phyloP scores from a whole-genome alignment of 352 stramenopile species.

The Hyphochytrium catenoides region DNA sequence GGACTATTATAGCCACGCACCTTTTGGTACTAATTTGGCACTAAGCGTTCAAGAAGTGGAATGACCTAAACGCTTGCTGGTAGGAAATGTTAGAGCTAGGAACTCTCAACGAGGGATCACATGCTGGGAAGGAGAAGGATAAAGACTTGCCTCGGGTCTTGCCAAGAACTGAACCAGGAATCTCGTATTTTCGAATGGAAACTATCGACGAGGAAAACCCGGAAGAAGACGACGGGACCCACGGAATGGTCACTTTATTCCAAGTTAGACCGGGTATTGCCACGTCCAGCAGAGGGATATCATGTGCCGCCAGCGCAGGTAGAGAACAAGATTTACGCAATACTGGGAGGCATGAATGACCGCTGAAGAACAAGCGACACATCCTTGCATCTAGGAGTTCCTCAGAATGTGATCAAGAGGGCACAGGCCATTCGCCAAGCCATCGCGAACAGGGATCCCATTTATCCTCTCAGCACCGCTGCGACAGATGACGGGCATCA shows the following conservation, averaged over 20 bases:
- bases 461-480: too few species aligned
- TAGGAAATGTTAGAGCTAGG: conserved; percentile 33
- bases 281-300: conserved; percentile 35
- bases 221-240: conserved; percentile 5
- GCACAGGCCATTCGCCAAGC: too few species aligned
- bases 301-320: conserved; percentile 36
- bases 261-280: conserved; percentile 30
- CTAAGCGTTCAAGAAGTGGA: not conserved
- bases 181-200: conserved; percentile 9
- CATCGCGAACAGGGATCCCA: too few species aligned
- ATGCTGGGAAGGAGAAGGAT: not conserved
- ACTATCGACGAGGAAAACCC: conserved; percentile 1
- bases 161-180: conserved; percentile 24
- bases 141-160: conserved; percentile 13
- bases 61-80: conserved; percentile 4
- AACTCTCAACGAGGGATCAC: conserved; percentile 9
- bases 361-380: too few species aligned
- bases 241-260: conserved; percentile 19
- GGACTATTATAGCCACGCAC: conserved; percentile 48
- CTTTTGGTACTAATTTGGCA: conserved; percentile 22
- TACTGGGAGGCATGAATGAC: too few species aligned
- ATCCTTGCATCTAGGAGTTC: too few species aligned
- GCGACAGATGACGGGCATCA: too few species aligned
- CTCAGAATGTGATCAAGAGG: too few species aligned
- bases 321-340: too few species aligned